Conservation (phyloP, 164 flowering plant genomes). For the Brasenia schreberi region DNA sequence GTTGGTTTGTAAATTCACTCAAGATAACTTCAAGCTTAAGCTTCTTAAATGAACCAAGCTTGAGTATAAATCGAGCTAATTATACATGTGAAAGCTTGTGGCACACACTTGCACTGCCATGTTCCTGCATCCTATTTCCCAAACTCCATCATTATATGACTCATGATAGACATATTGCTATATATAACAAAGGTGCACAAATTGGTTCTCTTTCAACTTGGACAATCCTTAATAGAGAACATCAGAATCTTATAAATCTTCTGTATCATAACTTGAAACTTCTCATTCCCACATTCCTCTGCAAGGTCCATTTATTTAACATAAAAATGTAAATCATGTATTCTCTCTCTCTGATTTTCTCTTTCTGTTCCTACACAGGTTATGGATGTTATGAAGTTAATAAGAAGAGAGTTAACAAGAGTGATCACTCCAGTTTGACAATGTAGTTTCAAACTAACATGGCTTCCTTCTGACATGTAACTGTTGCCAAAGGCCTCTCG, state of each 20-base stretch:
- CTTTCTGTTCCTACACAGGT: conserved; percentile 18
- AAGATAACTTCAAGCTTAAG: too few relatives aligned
- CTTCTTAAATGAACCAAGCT: too few relatives aligned
- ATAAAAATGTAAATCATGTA: too few relatives aligned
- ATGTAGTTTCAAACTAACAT: too few relatives aligned
- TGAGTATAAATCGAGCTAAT: too few relatives aligned
- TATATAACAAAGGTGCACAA: neutral
- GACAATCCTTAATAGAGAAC: neutral
- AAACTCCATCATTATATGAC: too few relatives aligned
- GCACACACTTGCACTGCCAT: too few relatives aligned
- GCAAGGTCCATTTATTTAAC: too few relatives aligned
- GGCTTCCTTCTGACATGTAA: neutral
- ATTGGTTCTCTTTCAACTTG: neutral
- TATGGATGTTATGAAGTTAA: conserved; percentile 25
- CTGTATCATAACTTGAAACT: neutral
- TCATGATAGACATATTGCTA: too few relatives aligned
- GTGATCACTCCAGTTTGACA: neutral
- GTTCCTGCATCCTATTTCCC: too few relatives aligned
- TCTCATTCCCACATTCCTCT: neutral
- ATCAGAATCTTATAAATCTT: neutral
- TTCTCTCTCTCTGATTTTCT: neutral
- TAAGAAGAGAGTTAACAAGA: conserved; percentile 24
- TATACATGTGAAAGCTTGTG: too few relatives aligned
- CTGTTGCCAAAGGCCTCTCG: neutral
- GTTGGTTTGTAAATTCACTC: too few relatives aligned